Conservation (phyloP, 345 rosid species). For the Hevea brasiliensis region DNA sequence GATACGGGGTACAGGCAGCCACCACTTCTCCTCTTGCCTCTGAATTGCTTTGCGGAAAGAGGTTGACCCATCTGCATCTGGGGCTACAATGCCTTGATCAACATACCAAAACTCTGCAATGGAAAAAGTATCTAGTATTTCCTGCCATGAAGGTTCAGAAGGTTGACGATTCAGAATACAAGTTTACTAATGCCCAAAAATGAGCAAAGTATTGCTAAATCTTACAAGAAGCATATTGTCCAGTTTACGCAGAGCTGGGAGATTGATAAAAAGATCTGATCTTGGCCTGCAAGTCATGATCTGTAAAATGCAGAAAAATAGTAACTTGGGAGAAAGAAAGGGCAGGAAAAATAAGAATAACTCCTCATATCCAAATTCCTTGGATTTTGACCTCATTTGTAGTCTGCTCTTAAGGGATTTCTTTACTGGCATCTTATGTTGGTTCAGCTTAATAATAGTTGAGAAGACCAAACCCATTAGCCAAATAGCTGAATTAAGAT, state of each 20-base stretch:
- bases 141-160: conserved; percentile 45
- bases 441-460: background rate
- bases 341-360: background rate
- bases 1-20: conserved; percentile 94
- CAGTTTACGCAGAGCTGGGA: conserved; percentile 89
- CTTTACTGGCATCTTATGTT: background rate
- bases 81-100: conserved; percentile 85
- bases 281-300: conserved; percentile 95
- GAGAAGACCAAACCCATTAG: background rate
- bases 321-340: background rate
- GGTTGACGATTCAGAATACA: background rate
- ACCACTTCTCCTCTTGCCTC: conserved; percentile 99
- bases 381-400: background rate
- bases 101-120: conserved; percentile 92
- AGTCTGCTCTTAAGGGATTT: background rate
- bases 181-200: background rate
- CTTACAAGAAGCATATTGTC: conserved; percentile 97
- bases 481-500: background rate
- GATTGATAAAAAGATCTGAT: conserved; percentile 81
- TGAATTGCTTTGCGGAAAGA: conserved; percentile 71
- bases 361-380: background rate
- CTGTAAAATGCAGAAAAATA: conserved; percentile 33
- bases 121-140: conserved; percentile 74
- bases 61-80: conserved; percentile 72
- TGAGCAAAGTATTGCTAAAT: background rate